phyloP scores from a whole-genome alignment of 148 eudicot species.

The Camellia japonica region DNA sequence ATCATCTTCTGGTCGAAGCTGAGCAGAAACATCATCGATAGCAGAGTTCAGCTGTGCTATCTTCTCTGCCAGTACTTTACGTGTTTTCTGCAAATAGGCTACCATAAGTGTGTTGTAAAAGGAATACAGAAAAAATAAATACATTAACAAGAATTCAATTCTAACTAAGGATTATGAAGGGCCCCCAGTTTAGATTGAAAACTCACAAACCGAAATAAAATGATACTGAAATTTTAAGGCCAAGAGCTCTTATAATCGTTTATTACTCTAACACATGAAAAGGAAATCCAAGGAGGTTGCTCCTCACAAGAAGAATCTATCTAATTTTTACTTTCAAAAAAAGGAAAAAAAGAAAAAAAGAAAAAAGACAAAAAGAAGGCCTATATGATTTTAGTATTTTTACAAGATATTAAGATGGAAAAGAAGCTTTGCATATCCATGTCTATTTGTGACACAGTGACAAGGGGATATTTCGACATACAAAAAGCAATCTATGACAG shows the following conservation, averaged over 20 bases:
- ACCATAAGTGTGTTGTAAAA: not conserved
- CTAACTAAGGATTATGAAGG: too few species aligned
- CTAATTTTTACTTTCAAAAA: too few species aligned
- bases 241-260: too few species aligned
- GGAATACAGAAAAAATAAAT: not conserved
- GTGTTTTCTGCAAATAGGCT: slow-evolving; percentile 55
- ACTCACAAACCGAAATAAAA: too few species aligned
- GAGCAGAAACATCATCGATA: slow-evolving; percentile 70
- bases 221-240: too few species aligned
- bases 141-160: not conserved
- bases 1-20: slow-evolving; percentile 51
- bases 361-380: too few species aligned
- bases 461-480: not conserved
- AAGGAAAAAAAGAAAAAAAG: too few species aligned
- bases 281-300: too few species aligned
- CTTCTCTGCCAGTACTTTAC: slow-evolving; percentile 69
- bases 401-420: not conserved
- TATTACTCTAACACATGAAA: too few species aligned
- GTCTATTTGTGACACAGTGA: not conserved
- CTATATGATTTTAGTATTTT: not conserved
- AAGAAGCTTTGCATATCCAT: not conserved
- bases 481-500: not conserved
- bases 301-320: too few species aligned
- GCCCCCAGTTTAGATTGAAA: too few species aligned
- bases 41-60: slow-evolving; percentile 84